These are phyloP conservation scores for Prunus kanzakura DNA, from an alignment of 306 rosid genomes.

Conservation along the genomic window DNA sequence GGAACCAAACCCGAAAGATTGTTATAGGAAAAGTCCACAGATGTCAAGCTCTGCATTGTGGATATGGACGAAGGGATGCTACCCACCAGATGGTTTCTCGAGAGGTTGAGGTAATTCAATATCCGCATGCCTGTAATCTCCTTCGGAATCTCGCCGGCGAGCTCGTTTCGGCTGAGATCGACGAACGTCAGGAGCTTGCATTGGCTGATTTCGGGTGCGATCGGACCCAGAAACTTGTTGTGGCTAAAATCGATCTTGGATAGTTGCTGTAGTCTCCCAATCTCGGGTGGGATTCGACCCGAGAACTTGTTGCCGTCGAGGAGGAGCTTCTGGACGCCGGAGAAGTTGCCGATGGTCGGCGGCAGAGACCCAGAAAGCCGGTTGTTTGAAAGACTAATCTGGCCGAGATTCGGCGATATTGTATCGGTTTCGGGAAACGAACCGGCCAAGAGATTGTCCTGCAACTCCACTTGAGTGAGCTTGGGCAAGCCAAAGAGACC, in stretches of 20 bases:
- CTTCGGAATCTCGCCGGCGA: slow-evolving; percentile 72
- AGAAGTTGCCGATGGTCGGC: slow-evolving; percentile 74
- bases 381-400: slow-evolving; percentile 81
- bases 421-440: slow-evolving; percentile 51
- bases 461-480: slow-evolving; percentile 85
- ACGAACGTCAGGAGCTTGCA: slow-evolving; percentile 83
- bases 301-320: slow-evolving; percentile 83
- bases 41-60: slow-evolving; percentile 87
- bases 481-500: slow-evolving; percentile 72
- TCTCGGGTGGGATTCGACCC: slow-evolving; percentile 72
- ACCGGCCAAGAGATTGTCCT: slow-evolving; percentile 65
- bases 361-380: slow-evolving; percentile 69
- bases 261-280: slow-evolving; percentile 79
- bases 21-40: slow-evolving; percentile 90
- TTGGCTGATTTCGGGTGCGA: slow-evolving; percentile 64
- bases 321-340: slow-evolving; percentile 87
- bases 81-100: slow-evolving; percentile 79
- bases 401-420: slow-evolving; percentile 63
- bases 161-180: slow-evolving; percentile 82
- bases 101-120: slow-evolving; percentile 78
- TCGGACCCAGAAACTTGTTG: slow-evolving; percentile 66
- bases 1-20: slow-evolving; percentile 97
- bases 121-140: slow-evolving; percentile 82
- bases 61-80: slow-evolving; percentile 71
- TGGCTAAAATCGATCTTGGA: slow-evolving; percentile 84